Evolutionary conservation across 2,329 filamentous ascomycete species (phyloP).

Genomic region (Sporothrix brunneoviolacea): DNA sequence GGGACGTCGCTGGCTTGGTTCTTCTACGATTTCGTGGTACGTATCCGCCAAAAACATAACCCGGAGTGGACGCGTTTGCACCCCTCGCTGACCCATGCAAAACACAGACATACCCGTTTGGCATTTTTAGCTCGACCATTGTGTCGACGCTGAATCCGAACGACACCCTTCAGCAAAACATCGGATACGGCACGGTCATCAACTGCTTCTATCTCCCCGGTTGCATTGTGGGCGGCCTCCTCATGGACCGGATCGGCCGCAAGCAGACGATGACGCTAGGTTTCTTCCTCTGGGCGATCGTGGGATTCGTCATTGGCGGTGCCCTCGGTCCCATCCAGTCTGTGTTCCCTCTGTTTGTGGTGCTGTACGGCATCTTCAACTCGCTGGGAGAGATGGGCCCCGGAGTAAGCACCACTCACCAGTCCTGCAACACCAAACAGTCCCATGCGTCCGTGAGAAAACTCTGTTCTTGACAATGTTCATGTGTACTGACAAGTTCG

Average conservation of each 20-base stretch:
- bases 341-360: conserved; percentile 43
- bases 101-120: too few relatives aligned
- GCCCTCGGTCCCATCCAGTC: conserved; percentile 37
- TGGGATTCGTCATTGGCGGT: conserved; percentile 45
- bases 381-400: conserved; percentile 44
- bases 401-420: too few relatives aligned
- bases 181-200: conserved; percentile 40
- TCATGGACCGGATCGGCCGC: conserved; percentile 43
- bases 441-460: too few relatives aligned
- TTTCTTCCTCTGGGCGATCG: conserved; percentile 36
- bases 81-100: too few relatives aligned
- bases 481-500: too few relatives aligned
- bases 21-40: conserved; percentile 41
- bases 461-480: too few relatives aligned
- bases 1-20: conserved; percentile 46
- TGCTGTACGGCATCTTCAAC: conserved; percentile 45
- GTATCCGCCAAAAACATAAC: too few relatives aligned
- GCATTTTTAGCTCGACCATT: conserved; percentile 48
- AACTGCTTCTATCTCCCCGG: conserved; percentile 46
- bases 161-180: conserved; percentile 35
- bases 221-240: conserved; percentile 38
- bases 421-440: too few relatives aligned
- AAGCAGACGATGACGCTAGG: conserved; percentile 45
- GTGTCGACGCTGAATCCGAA: conserved; percentile 34
- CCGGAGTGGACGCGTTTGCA: too few relatives aligned